A percentile compares a stretch with the other conserved stretches of the same genome.
phyloP scores from a whole-genome alignment of 352 stramenopile species.

The Thraustochytrium sp. region DNA sequence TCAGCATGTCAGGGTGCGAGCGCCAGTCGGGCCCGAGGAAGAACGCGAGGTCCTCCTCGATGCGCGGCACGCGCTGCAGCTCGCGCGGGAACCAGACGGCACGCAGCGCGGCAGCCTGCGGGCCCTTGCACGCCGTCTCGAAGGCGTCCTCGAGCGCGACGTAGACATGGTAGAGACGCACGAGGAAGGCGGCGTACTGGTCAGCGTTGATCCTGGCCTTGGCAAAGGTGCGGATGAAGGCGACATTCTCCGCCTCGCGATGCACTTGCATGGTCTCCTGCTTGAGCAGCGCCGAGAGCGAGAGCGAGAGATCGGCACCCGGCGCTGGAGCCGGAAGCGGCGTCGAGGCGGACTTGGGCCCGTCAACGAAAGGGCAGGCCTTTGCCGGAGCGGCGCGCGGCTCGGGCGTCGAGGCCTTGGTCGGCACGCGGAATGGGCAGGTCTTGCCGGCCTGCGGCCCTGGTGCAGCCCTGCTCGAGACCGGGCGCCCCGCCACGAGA shows the following conservation, averaged over 20 bases:
- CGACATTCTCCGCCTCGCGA: conserved; percentile 64
- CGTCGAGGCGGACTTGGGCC: too few species aligned
- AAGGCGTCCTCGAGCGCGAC: conserved; percentile 56
- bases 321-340: too few species aligned
- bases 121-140: too few species aligned
- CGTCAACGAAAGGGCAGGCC: neutral
- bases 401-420: neutral
- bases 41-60: conserved; percentile 59
- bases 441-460: too few species aligned
- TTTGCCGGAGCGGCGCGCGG: neutral
- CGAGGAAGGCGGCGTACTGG: conserved; percentile 59
- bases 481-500: neutral
- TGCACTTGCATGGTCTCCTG: conserved; percentile 62
- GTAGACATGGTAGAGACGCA: conserved; percentile 64
- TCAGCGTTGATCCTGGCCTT: conserved; percentile 61
- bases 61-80: conserved; percentile 50
- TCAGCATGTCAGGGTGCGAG: conserved; percentile 40
- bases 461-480: too few species aligned
- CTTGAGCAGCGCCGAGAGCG: conserved; percentile 61
- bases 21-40: conserved; percentile 58
- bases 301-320: too few species aligned
- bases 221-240: conserved; percentile 70
- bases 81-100: neutral
- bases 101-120: too few species aligned
- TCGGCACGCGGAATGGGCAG: too few species aligned